Evolutionary conservation across 108 stramenopile genomes (phyloP).

Genomic region (Nannochloropsis oceanica): DNA sequence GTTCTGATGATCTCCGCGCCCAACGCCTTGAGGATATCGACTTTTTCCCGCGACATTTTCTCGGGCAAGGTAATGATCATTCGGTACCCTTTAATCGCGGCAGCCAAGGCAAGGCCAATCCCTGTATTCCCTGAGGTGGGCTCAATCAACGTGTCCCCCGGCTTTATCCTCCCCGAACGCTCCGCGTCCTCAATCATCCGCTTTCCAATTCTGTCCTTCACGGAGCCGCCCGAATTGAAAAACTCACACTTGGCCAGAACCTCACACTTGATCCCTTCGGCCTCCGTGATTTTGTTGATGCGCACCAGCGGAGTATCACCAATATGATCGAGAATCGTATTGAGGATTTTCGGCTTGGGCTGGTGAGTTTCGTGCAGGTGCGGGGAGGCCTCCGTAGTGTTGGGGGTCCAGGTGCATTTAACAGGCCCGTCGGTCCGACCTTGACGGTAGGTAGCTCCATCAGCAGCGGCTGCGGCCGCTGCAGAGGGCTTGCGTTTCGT

Average conservation of each 20-base stretch:
- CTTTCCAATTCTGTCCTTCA: slow-evolving; percentile 75
- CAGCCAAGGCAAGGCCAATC: slow-evolving; percentile 74
- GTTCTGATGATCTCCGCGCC: slow-evolving; percentile 81
- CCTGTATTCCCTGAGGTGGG: slow-evolving; percentile 92
- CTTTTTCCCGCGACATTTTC: slow-evolving; percentile 87
- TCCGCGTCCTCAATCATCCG: slow-evolving; percentile 49
- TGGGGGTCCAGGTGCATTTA: slow-evolving; percentile 7
- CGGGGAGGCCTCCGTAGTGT: slow-evolving; percentile 1
- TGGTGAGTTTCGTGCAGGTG: neutral
- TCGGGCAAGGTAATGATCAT: slow-evolving; percentile 82
- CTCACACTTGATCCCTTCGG: slow-evolving; percentile 52
- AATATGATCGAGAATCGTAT: slow-evolving; percentile 42
- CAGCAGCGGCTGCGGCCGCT: neutral
- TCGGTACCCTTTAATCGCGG: slow-evolving; percentile 60
- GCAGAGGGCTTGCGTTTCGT: neutral
- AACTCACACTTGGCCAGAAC: slow-evolving; percentile 65
- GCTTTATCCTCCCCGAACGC: slow-evolving; percentile 46
- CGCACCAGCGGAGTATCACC: slow-evolving; percentile 66
- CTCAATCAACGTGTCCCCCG: slow-evolving; percentile 83
- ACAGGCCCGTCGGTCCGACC: slow-evolving; percentile 2
- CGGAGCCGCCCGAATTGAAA: slow-evolving; percentile 65
- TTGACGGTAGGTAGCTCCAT: neutral
- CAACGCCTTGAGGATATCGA: slow-evolving; percentile 67
- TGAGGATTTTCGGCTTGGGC: slow-evolving; percentile 23
- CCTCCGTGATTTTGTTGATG: slow-evolving; percentile 42